phyloP scores from a whole-genome alignment of 1,139 yeast genomes.

The Yamadazyma siamensis region DNA sequence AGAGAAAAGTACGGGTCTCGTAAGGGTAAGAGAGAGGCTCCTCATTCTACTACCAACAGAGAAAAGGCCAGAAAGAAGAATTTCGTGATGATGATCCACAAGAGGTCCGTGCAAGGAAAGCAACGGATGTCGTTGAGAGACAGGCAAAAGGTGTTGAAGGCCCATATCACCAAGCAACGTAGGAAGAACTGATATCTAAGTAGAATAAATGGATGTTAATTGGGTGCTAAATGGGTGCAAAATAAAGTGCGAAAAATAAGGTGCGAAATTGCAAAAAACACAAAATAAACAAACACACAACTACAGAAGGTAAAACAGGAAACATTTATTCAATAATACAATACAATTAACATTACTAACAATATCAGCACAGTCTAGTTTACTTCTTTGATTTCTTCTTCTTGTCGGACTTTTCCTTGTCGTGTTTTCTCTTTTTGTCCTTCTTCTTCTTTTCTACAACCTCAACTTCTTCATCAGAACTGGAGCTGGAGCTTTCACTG shows the following conservation, averaged over 20 bases:
- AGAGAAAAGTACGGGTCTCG: constrained; percentile 87
- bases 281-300: constrained; percentile 1
- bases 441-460: constrained; percentile 24
- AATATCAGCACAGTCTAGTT: background rate
- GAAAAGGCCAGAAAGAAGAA: constrained; percentile 98
- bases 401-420: constrained; percentile 18
- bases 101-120: constrained; percentile 90
- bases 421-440: constrained; percentile 18
- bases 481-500: constrained; percentile 8
- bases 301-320: background rate
- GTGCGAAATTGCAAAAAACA: too few relatives aligned
- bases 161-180: constrained; percentile 87
- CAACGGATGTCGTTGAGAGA: constrained; percentile 86
- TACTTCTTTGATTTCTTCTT: constrained; percentile 18
- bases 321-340: constrained; percentile 3
- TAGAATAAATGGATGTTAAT: background rate
- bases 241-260: too few relatives aligned
- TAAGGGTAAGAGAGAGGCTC: constrained; percentile 74
- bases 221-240: background rate
- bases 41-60: constrained; percentile 89
- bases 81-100: constrained; percentile 97
- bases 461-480: constrained; percentile 12
- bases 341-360: background rate
- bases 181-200: constrained; percentile 55
- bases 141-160: constrained; percentile 79